Base-by-base conservation (phyloP, 2,329 filamentous ascomycete species). In the Cladobotryum protrusum region DNA sequence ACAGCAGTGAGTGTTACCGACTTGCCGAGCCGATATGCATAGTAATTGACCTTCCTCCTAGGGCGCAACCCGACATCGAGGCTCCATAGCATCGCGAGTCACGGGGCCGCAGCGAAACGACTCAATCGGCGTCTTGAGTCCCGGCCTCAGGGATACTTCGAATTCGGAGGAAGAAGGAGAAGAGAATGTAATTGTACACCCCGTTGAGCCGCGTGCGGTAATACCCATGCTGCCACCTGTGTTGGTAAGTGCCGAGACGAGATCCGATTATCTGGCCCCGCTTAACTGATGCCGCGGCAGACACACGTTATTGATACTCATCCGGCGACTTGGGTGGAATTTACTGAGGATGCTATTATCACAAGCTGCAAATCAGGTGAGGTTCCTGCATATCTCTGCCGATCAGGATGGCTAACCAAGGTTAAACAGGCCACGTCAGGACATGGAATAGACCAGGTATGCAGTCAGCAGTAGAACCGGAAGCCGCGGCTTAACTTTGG, bases 181-280 rank as follows among this genome's bases (percentile, higher is more conserved):
- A 19, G 79, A 81, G 34, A 75, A 76, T 53, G 76, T 78, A 46
- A 74, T 88, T 47, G 79, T 85, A 54, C 91, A 96, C 68, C 76
- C 85, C 1, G 90, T 97, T 20, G 89, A 95, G 68, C 83, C 90
- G n/a, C 80, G 89, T 57, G 81, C 87, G 29, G 82, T 83, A 59
- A 95, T 89, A 42, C 87, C 92, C 18, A 86, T 92, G 69, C 72
- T 97, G 48, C 92, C 92, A 46, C 92, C 93, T 43, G 90, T 99
- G 20, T 83, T 96, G 79, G 87, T 90, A 74, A 64, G 79, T 71
- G 40, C 35, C 19, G 13, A 24, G 37, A 43, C 15, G 34, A 17
- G 29, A 5, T 37, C 18, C 24, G 15, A 34, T 29, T 29, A 29
- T 29, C 24, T 29, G 24, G 6, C 24, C 24, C 24, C 24, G 24